These are phyloP conservation scores for Lipomyces sp. DNA, from an alignment of 805 yeast genomes.

Conservation along the genomic window DNA sequence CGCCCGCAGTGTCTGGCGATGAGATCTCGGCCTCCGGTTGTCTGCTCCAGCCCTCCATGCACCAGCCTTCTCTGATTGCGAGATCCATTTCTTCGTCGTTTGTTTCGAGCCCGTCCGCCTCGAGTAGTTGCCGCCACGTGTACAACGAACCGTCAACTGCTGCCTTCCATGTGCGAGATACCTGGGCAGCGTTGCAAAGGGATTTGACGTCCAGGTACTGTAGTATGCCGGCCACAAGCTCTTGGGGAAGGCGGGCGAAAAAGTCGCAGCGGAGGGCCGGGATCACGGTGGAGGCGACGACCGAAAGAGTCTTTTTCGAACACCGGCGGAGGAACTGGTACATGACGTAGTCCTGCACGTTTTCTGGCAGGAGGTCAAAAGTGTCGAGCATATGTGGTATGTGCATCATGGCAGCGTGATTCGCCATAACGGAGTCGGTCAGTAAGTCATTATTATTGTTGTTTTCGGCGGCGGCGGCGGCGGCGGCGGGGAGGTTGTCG, in stretches of 20 bases:
- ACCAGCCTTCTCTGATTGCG: slow-evolving; percentile 38
- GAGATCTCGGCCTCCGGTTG: neutral
- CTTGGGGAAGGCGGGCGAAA: slow-evolving; percentile 66
- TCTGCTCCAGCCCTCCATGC: slow-evolving; percentile 25
- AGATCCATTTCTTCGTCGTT: slow-evolving; percentile 46
- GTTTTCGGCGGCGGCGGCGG: neutral
- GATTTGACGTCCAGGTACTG: slow-evolving; percentile 60
- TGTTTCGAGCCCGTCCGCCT: slow-evolving; percentile 58
- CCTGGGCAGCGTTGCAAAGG: slow-evolving; percentile 58
- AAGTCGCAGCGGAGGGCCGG: slow-evolving; percentile 69
- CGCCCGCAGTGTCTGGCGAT: too few relatives aligned
- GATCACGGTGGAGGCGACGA: slow-evolving; percentile 52
- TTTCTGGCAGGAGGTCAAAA: slow-evolving; percentile 44
- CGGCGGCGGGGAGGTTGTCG: neutral
- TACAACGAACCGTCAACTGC: slow-evolving; percentile 57
- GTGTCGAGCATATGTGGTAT: slow-evolving; percentile 34
- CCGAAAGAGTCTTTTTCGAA: slow-evolving; percentile 59
- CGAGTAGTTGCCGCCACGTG: slow-evolving; percentile 68
- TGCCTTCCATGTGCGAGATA: slow-evolving; percentile 66
- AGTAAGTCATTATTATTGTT: neutral
- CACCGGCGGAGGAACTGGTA: slow-evolving; percentile 56
- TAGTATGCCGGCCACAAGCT: slow-evolving; percentile 64
- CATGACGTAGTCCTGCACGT: slow-evolving; percentile 49
- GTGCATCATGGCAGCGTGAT: slow-evolving; percentile 20
- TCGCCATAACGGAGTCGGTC: neutral